Base-by-base conservation (phyloP, 805 yeast species). In the Helenozyma baotianmanensis region DNA sequence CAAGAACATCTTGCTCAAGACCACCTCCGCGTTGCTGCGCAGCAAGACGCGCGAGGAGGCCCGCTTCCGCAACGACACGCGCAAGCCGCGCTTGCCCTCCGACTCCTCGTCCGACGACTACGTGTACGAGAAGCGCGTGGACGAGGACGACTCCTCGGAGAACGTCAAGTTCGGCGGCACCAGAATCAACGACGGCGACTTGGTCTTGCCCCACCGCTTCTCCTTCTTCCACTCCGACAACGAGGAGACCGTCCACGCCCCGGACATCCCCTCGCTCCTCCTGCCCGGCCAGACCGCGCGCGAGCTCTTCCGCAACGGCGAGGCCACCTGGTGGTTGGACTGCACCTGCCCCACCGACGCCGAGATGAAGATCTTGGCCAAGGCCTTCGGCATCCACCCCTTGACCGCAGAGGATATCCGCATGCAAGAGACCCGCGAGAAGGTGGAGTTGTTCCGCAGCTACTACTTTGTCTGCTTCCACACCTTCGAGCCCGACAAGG, bases 391-490 rank as follows among this genome's bases (percentile, higher is more conserved):
- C 8, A 86, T 90, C 62, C 98, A 90, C 68, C 98, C 98, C 19
- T 78, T 90, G 68, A 90, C 98, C 0, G 88, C 96, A 1, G 98
- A 90, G 64, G 98, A 90, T 78, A 89, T 90, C 44, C 70, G 96
- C 36, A 84, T 87, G 77, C 95, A 89, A 63, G 98, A 90, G 64
- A 78, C 96, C 15, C 88, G 98, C 62, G 98, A 90, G 65, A 90
- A 90, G 61, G 97, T 90, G 19, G 98, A 90, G 62, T 68, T 90
- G 41, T 90, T 90, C 72, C 77, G 79, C 48, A 76, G 77, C 45
- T 90, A 90, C 61, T 90, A 92, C 60, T 88, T 92, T 66, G 95
- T 92, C 25, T 85, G 95, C 72, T 92, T 92, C 76, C 96, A 92
- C 58, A 85, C 97, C 4, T 92, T 92, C 61, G 97, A 88, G 54